Percentiles rank a stretch among this genome's conserved stretches.
phyloP scores from a whole-genome alignment of 1,284 basidiomycete genomes.

The Fistulinella cinereoalba region DNA sequence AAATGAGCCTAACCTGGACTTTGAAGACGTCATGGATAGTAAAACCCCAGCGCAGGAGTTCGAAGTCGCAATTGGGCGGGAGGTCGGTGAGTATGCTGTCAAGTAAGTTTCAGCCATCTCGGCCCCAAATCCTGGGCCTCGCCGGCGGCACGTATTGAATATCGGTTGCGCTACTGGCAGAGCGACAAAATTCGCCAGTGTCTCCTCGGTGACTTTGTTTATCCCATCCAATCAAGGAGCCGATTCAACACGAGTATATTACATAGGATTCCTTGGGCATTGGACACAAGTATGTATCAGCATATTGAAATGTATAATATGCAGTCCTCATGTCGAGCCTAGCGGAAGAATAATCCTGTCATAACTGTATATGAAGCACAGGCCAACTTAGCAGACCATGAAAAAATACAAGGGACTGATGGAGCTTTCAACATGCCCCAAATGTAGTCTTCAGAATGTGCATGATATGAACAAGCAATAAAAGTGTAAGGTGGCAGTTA shows the following conservation, averaged over 20 bases:
- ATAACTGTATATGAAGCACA: conserved; percentile 78
- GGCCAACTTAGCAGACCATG: conserved; percentile 76
- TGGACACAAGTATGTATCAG: conserved; percentile 62
- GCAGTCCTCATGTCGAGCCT: too few species aligned
- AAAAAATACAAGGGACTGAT: conserved; percentile 73
- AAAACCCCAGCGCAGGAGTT: conserved; percentile 67
- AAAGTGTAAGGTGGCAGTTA: conserved; percentile 16
- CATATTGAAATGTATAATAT: too few species aligned
- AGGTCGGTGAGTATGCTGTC: conserved; percentile 72
- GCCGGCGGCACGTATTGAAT: background rate
- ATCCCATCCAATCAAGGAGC: conserved; percentile 73
- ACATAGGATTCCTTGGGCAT: conserved; percentile 75
- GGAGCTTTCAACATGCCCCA: conserved; percentile 47
- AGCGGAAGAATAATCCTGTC: conserved; percentile 68
- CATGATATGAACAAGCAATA: conserved; percentile 9
- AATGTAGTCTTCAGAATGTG: conserved; percentile 13
- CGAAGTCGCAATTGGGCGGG: conserved; percentile 59
- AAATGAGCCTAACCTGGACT: conserved; percentile 71
- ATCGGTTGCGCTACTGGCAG: conserved; percentile 42
- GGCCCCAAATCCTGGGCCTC: too few species aligned
- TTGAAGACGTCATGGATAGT: conserved; percentile 64
- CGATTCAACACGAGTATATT: conserved; percentile 67
- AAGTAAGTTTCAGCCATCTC: conserved; percentile 44
- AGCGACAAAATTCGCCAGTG: conserved; percentile 72
- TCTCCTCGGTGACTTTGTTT: conserved; percentile 70